These are phyloP conservation scores for Karstenula rhodostoma DNA, from an alignment of 2,329 filamentous ascomycete species.

Conservation along the genomic window DNA sequence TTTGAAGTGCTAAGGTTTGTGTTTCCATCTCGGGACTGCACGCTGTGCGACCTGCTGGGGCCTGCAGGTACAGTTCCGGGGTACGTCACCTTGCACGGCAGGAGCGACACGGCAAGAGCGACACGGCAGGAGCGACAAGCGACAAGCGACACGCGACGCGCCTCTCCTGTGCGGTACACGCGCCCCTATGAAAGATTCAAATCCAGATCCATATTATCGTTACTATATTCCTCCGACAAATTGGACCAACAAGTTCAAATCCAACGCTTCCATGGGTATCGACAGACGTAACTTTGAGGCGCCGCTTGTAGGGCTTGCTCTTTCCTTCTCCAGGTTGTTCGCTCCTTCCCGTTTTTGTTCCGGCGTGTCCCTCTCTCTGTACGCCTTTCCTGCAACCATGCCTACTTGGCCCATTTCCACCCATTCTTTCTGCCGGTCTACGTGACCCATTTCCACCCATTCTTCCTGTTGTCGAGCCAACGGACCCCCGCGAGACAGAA, in stretches of 20 bases:
- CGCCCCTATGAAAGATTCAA: no score
- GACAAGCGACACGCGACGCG: no score
- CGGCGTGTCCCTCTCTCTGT: background rate
- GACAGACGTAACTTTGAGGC: background rate
- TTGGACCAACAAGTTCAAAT: no score
- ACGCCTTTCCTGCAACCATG: background rate
- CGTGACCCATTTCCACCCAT: conserved; percentile 28
- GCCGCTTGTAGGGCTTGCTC: background rate
- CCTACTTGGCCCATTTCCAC: conserved; percentile 27
- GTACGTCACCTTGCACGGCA: background rate
- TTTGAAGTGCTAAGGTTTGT: background rate
- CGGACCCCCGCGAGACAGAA: conserved; percentile 25
- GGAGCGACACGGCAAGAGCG: no score
- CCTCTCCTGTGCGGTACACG: background rate
- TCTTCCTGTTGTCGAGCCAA: conserved; percentile 23
- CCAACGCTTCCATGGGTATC: background rate
- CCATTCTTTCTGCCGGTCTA: conserved; percentile 23
- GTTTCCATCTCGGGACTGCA: background rate
- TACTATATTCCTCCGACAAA: no score
- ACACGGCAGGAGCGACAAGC: no score
- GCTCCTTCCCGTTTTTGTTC: background rate
- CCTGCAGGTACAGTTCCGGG: background rate
- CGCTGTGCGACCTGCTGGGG: background rate
- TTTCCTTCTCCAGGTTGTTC: background rate
- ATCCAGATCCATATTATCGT: no score